These are phyloP conservation scores for Penicillium sp. DNA, from an alignment of 2,329 filamentous ascomycete species.

Conservation along the genomic window DNA sequence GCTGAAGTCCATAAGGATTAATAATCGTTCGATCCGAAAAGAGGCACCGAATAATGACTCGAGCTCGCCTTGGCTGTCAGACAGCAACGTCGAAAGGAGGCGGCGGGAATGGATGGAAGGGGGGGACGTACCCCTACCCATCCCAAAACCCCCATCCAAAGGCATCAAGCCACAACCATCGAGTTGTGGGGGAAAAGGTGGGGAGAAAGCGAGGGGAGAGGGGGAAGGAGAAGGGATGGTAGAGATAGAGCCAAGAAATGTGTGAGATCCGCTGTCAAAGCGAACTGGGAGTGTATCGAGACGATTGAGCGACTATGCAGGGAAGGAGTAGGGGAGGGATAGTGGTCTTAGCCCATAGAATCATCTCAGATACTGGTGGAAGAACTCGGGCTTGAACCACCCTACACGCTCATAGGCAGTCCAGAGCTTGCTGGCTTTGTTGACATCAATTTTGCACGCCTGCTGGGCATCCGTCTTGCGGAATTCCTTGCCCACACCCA, in stretches of 20 bases:
- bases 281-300: background rate
- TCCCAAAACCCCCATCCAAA: background rate
- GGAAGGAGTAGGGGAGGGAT: background rate
- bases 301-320: background rate
- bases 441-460: constrained; percentile 97
- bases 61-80: background rate
- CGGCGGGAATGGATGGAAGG: background rate
- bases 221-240: background rate
- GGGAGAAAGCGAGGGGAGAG: background rate
- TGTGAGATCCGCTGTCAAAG: background rate
- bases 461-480: constrained; percentile 94
- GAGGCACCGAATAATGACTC: constrained; percentile 10
- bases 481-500: constrained; percentile 74
- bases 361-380: constrained; percentile 43
- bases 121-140: background rate
- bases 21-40: constrained; percentile 7
- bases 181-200: background rate
- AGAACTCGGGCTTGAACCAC: constrained; percentile 66
- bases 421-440: constrained; percentile 94
- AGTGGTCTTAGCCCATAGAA: background rate
- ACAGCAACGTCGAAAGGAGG: background rate
- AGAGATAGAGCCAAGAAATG: background rate
- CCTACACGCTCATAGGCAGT: constrained; percentile 82
- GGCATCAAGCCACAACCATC: background rate
- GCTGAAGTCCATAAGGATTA: constrained; percentile 10